Conservation (phyloP, 805 yeast genomes). For the Saccharomycopsis oosterbeekiorum region DNA sequence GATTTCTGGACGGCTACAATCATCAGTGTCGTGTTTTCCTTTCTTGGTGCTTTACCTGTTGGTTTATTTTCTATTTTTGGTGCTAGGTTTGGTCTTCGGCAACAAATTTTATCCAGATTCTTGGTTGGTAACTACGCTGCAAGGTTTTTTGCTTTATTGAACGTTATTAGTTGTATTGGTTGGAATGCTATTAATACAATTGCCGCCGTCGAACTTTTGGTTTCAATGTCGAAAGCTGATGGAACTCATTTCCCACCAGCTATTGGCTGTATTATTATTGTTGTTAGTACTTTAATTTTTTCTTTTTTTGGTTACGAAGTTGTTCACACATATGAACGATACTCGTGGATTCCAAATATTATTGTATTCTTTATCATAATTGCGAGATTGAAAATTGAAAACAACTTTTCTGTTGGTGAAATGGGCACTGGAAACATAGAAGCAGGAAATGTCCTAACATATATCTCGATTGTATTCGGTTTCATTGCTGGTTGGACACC, state of each 20-base stretch:
- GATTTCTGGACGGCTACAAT: slow-evolving; percentile 66
- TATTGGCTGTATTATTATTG: slow-evolving; percentile 78
- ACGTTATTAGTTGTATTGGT: slow-evolving; percentile 81
- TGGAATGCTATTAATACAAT: slow-evolving; percentile 93
- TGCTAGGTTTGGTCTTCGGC: slow-evolving; percentile 77
- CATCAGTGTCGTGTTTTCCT: slow-evolving; percentile 59
- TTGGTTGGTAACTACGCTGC: slow-evolving; percentile 67
- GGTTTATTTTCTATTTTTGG: slow-evolving; percentile 81
- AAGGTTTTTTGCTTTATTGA: slow-evolving; percentile 68
- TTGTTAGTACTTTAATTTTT: slow-evolving; percentile 56
- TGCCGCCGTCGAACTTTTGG: slow-evolving; percentile 76
- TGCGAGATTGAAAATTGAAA: slow-evolving; percentile 61
- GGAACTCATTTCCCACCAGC: slow-evolving; percentile 54
- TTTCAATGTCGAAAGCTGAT: slow-evolving; percentile 28
- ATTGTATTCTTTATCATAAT: slow-evolving; percentile 68
- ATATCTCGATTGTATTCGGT: slow-evolving; percentile 77
- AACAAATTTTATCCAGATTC: slow-evolving; percentile 72
- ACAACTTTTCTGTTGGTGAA: slow-evolving; percentile 44
- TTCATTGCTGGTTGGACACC: slow-evolving; percentile 94
- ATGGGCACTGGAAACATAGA: slow-evolving; percentile 50
- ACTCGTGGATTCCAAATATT: slow-evolving; percentile 79
- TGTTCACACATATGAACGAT: slow-evolving; percentile 75
- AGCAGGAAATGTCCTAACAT: slow-evolving; percentile 73
- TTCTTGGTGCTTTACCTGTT: slow-evolving; percentile 68
- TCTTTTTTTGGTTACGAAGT: slow-evolving; percentile 78